phyloP scores from a whole-genome alignment of 2,329 filamentous ascomycete species.

The Fonsecaea erecta region DNA sequence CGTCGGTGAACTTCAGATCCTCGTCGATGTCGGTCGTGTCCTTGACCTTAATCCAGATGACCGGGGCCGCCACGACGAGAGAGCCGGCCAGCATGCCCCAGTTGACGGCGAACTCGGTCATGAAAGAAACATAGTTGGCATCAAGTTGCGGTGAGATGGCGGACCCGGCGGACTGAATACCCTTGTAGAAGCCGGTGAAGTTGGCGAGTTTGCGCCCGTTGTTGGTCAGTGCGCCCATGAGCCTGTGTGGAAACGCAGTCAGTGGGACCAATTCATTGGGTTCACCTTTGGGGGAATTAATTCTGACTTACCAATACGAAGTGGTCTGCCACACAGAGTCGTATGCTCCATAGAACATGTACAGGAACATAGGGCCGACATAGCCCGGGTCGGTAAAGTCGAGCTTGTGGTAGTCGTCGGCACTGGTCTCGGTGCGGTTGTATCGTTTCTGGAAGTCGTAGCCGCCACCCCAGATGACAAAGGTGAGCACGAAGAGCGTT shows the following conservation, averaged over 20 bases:
- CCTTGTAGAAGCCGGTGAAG: conserved; percentile 81
- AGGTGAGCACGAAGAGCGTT: conserved; percentile 70
- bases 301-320: conserved; percentile 73
- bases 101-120: conserved; percentile 68
- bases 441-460: conserved; percentile 74
- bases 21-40: conserved; percentile 76
- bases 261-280: not conserved
- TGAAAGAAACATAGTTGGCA: conserved; percentile 61
- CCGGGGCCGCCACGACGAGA: conserved; percentile 73
- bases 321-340: conserved; percentile 89
- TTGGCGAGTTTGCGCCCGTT: conserved; percentile 84
- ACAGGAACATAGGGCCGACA: conserved; percentile 81
- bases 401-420: conserved; percentile 38
- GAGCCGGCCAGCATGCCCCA: conserved; percentile 72
- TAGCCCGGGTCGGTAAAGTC: conserved; percentile 74
- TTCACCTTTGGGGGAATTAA: not conserved
- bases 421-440: conserved; percentile 48
- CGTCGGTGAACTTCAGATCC: conserved; percentile 79
- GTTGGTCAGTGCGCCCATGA: conserved; percentile 86
- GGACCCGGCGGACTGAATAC: conserved; percentile 76
- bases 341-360: conserved; percentile 88
- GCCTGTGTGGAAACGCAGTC: conserved; percentile 53
- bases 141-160: conserved; percentile 76
- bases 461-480: conserved; percentile 81
- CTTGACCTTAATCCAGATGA: conserved; percentile 75